These are phyloP conservation scores for Drosera capensis DNA, from an alignment of 148 eudicot genomes.

Conservation along the genomic window DNA sequence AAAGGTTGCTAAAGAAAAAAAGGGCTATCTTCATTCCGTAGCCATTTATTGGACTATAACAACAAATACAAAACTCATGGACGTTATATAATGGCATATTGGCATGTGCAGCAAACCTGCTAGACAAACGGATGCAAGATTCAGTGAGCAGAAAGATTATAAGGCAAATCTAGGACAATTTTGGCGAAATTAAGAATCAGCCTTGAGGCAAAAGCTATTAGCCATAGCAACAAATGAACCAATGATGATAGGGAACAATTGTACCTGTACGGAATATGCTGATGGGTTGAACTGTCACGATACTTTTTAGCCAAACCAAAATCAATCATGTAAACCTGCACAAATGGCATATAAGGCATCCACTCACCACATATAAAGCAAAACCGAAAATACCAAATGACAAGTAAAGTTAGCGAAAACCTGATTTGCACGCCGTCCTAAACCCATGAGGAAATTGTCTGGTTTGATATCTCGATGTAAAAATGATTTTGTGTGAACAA, in stretches of 20 bases:
- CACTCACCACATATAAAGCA: background rate
- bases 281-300: conserved; percentile 85
- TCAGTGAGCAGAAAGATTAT: too few species aligned
- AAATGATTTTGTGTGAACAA: conserved; percentile 83
- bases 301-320: conserved; percentile 98
- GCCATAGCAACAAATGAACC: background rate
- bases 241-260: background rate
- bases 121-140: too few species aligned
- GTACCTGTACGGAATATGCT: conserved; percentile 93
- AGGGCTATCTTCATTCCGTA: too few species aligned
- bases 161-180: background rate
- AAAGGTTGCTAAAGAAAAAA: too few species aligned
- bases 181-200: background rate
- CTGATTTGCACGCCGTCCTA: conserved; percentile 99
- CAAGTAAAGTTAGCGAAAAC: conserved; percentile 16
- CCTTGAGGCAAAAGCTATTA: background rate
- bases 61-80: too few species aligned
- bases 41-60: too few species aligned
- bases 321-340: conserved; percentile 86
- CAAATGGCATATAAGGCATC: background rate
- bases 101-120: too few species aligned
- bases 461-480: conserved; percentile 98
- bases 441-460: conserved; percentile 97
- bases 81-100: too few species aligned
- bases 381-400: background rate